phyloP scores from a whole-genome alignment of 208 protist species.

The Acanthamoeba royreba region DNA sequence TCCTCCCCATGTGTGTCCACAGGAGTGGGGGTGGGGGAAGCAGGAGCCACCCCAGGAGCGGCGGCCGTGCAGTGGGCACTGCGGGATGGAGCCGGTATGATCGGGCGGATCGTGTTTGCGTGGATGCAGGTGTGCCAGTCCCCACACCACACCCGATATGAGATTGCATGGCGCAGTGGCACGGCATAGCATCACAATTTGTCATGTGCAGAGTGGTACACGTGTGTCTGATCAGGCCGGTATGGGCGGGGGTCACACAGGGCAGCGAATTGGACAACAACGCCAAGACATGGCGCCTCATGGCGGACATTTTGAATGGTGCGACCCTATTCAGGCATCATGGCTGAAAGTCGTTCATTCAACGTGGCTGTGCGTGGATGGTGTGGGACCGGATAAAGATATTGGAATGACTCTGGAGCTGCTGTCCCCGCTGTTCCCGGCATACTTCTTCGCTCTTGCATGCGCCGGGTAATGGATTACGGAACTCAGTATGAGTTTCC shows the following conservation, averaged over 20 bases:
- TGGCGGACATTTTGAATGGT: conserved; percentile 66
- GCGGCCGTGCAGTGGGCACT: conserved; percentile 59
- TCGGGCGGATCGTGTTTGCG: conserved; percentile 73
- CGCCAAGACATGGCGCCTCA: conserved; percentile 68
- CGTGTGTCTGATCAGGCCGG: not conserved
- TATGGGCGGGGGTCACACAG: too few species aligned
- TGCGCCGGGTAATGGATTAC: conserved; percentile 37
- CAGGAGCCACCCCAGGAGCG: conserved; percentile 53
- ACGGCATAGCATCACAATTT: too few species aligned
- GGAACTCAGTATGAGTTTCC: too few species aligned
- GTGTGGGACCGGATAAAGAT: conserved; percentile 34
- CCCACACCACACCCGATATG: not conserved
- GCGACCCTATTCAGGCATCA: not conserved
- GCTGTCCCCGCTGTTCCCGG: conserved; percentile 45
- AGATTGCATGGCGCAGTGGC: not conserved
- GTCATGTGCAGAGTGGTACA: too few species aligned
- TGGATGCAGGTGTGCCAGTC: conserved; percentile 34
- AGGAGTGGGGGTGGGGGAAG: conserved; percentile 1
- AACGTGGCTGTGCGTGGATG: not conserved
- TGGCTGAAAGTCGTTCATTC: not conserved
- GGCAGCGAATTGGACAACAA: conserved; percentile 62
- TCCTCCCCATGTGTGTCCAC: too few species aligned
- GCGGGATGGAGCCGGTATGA: conserved; percentile 63
- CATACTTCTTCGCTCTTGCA: conserved; percentile 26
- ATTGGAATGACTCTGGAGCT: conserved; percentile 73